Conservation (phyloP, 1,284 basidiomycete species). For the Meira nashicola region DNA sequence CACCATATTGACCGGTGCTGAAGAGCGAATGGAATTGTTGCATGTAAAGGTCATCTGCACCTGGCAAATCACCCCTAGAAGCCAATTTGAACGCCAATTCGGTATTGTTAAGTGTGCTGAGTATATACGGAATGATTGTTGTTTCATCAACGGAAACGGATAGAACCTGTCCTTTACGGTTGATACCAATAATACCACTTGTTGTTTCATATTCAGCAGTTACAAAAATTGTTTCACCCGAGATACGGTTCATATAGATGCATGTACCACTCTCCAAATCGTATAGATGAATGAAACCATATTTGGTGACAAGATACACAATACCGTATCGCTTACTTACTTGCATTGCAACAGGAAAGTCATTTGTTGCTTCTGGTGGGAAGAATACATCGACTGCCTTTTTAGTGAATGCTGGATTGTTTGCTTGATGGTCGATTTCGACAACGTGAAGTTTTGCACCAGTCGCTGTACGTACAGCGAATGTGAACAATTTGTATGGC, state of each 20-base stretch:
- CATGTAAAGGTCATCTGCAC: conserved; percentile 94
- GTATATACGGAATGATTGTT: conserved; percentile 90
- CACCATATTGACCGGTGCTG: conserved; percentile 79
- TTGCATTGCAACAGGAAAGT: conserved; percentile 99
- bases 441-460: conserved; percentile 99
- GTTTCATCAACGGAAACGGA: conserved; percentile 95
- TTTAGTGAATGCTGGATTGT: conserved; percentile 94
- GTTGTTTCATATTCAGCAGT: conserved; percentile 91
- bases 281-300: conserved; percentile 98
- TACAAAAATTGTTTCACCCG: conserved; percentile 98
- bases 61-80: conserved; percentile 91
- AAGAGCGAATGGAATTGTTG: conserved; percentile 94
- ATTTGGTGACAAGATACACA: conserved; percentile 96
- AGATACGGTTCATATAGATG: conserved; percentile 99
- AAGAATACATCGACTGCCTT: conserved; percentile 99
- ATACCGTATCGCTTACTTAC: conserved; percentile 96
- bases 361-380: conserved; percentile 94
- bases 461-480: conserved; percentile 87
- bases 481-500: conserved; percentile 78
- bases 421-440: conserved; percentile 91
- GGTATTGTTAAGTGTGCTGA: conserved; percentile 90
- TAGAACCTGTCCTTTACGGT: conserved; percentile 98
- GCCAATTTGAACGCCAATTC: conserved; percentile 98
- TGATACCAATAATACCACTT: conserved; percentile 96
- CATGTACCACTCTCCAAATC: conserved; percentile 97